A percentile compares a stretch with the other conserved stretches of the same genome.
phyloP scores from a whole-genome alignment of 352 stramenopile genomes.

The Globisporangium nodosum region DNA sequence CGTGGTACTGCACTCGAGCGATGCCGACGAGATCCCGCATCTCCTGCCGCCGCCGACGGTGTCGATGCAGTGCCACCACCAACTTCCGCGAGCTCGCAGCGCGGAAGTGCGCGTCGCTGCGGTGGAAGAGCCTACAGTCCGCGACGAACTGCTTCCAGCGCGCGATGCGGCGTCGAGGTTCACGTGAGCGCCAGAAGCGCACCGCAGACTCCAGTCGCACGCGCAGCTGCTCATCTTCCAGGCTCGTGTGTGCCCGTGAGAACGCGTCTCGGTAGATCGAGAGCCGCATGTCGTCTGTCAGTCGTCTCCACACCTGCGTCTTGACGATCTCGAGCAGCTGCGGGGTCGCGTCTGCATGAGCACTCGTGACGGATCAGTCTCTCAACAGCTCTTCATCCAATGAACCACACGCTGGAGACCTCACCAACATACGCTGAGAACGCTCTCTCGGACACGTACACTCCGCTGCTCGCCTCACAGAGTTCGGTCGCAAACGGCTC shows the following conservation, averaged over 20 bases:
- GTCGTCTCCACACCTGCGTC: constrained; percentile 37
- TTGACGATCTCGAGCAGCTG: constrained; percentile 25
- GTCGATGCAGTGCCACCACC: constrained; percentile 16
- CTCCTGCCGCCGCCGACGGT: constrained; percentile 20
- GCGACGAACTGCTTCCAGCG: constrained; percentile 47
- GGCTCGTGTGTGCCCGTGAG: constrained; percentile 25
- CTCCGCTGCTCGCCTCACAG: neutral
- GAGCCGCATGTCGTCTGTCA: constrained; percentile 57
- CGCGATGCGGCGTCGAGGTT: constrained; percentile 33
- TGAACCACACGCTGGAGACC: neutral
- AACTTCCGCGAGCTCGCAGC: constrained; percentile 15
- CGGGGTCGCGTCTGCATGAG: neutral
- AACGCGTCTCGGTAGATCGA: constrained; percentile 48
- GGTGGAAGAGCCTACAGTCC: constrained; percentile 19
- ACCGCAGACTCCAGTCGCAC: constrained; percentile 25
- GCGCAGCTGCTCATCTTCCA: constrained; percentile 31
- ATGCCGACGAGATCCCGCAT: constrained; percentile 15
- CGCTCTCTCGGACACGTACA: constrained; percentile 9
- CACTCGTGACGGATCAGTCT: neutral
- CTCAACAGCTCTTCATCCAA: neutral
- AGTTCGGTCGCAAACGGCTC: constrained; percentile 26
- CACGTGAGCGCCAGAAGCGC: constrained; percentile 37
- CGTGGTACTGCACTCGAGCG: constrained; percentile 18
- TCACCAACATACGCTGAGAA: constrained; percentile 21
- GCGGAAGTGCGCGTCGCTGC: constrained; percentile 27